Conservation (phyloP, 352 stramenopile species). For the Phytopythium litorale region DNA sequence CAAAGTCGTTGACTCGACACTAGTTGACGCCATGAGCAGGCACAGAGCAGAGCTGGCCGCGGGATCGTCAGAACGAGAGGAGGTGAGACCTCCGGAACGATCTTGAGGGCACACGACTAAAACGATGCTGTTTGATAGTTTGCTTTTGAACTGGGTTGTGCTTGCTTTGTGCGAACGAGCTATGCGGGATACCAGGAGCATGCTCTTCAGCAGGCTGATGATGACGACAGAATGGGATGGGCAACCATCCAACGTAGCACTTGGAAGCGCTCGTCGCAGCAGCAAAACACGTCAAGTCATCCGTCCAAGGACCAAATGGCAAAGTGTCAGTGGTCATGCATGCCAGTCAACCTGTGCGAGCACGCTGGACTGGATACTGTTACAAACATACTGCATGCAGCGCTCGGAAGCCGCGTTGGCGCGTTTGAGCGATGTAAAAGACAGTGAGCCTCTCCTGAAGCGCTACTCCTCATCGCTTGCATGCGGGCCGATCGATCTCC, state of each 20-base stretch:
- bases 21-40: too few species aligned
- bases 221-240: neutral
- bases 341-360: neutral
- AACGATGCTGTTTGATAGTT: too few species aligned
- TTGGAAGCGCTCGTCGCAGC: neutral
- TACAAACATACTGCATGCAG: too few species aligned
- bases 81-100: too few species aligned
- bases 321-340: too few species aligned
- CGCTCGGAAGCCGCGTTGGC: too few species aligned
- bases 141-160: too few species aligned
- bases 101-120: too few species aligned
- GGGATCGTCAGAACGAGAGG: too few species aligned
- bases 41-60: too few species aligned
- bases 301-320: neutral
- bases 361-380: neutral
- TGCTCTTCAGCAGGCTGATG: neutral
- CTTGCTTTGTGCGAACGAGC: neutral
- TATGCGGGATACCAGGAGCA: neutral
- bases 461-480: neutral
- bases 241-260: neutral
- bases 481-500: neutral
- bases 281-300: slow-evolving; percentile 3
- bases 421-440: too few species aligned
- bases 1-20: too few species aligned
- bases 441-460: neutral